These are phyloP conservation scores for Colletotrichum cuscutae DNA, from an alignment of 2,329 filamentous ascomycete species.

Conservation along the genomic window DNA sequence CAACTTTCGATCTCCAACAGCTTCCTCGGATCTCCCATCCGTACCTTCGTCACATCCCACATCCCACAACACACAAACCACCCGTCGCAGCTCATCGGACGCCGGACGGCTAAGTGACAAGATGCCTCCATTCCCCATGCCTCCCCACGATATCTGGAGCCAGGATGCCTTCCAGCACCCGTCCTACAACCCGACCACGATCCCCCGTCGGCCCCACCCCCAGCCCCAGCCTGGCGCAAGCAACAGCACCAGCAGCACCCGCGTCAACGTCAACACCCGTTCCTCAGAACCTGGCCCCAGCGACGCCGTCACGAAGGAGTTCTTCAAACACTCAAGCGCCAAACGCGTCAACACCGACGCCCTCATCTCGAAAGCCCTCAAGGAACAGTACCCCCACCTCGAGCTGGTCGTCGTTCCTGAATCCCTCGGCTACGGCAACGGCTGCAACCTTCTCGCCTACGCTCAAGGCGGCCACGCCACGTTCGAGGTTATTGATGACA, in stretches of 20 bases:
- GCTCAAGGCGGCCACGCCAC: slow-evolving; percentile 52
- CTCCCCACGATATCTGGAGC: slow-evolving; percentile 4
- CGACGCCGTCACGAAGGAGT: slow-evolving; percentile 40
- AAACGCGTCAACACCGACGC: slow-evolving; percentile 55
- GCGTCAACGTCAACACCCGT: not conserved
- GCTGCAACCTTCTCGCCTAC: slow-evolving; percentile 53
- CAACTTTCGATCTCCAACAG: not conserved
- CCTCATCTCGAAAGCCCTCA: slow-evolving; percentile 52
- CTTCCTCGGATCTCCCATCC: not conserved
- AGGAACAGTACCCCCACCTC: slow-evolving; percentile 54
- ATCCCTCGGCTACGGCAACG: slow-evolving; percentile 4
- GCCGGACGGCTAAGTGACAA: not conserved
- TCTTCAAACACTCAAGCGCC: slow-evolving; percentile 53
- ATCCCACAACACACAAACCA: not conserved
- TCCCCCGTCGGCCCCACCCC: not conserved
- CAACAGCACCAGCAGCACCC: not conserved
- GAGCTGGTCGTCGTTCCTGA: slow-evolving; percentile 51
- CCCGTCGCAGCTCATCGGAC: not conserved
- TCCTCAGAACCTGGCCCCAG: not conserved
- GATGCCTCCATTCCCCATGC: not conserved
- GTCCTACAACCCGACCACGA: not conserved
- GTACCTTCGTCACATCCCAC: not conserved
- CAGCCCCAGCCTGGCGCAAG: not conserved
- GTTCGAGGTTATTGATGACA: slow-evolving; percentile 43
- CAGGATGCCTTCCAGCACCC: not conserved